phyloP scores from a whole-genome alignment of 225 moss, liverwort and hornwort species.

The Neckera pumila region DNA sequence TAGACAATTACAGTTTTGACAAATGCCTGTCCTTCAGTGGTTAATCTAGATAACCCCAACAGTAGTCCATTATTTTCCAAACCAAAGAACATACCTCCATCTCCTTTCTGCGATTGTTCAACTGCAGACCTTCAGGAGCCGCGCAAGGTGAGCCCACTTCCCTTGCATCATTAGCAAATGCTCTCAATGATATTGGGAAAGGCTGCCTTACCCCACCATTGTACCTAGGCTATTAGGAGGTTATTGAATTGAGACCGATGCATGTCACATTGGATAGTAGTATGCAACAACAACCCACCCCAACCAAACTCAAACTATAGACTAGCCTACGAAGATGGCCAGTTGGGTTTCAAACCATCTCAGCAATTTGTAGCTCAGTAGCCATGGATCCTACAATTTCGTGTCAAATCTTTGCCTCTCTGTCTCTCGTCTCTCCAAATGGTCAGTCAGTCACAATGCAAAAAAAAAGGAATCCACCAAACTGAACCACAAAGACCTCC shows the following conservation, averaged over 20 bases:
- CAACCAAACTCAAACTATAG: not conserved
- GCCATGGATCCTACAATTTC: not conserved
- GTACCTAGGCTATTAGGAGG: not conserved
- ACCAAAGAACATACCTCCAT: not conserved
- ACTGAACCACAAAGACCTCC: not conserved
- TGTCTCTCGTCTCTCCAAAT: not conserved
- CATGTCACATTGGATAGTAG: not conserved
- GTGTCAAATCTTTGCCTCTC: not conserved
- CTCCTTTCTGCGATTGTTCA: not conserved
- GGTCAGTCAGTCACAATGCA: not conserved
- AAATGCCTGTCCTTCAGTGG: not conserved
- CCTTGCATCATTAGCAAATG: not conserved
- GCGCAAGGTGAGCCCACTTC: not conserved
- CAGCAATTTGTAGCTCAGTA: not conserved
- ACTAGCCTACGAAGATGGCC: not conserved
- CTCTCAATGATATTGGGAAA: constrained; percentile 18
- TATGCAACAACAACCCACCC: not conserved
- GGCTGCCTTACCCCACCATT: constrained; percentile 1
- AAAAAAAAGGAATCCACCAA: not conserved
- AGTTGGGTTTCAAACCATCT: not conserved
- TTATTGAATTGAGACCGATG: not conserved
- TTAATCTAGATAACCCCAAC: not conserved
- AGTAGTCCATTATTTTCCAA: not conserved
- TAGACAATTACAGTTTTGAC: not conserved
- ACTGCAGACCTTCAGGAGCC: not conserved